phyloP scores from a whole-genome alignment of 1,284 basidiomycete genomes.

The Ceraceosorus guamensis region DNA sequence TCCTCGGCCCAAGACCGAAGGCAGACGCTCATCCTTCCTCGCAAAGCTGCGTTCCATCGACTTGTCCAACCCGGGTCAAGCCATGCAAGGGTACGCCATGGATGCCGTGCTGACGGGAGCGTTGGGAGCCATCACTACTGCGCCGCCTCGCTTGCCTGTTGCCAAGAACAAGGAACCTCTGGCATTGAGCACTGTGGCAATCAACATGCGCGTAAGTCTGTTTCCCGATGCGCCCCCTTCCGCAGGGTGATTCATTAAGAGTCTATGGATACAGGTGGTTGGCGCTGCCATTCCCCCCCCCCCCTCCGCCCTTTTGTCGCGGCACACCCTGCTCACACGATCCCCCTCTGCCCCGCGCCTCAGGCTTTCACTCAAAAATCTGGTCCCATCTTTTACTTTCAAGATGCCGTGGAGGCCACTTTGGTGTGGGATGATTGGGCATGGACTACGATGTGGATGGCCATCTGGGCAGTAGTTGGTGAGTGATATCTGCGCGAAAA shows the following conservation, averaged over 20 bases:
- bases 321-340: too few relatives aligned
- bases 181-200: conserved; percentile 38
- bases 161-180: conserved; percentile 42
- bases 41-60: too few relatives aligned
- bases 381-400: conserved; percentile 45
- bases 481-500: neutral
- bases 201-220: conserved; percentile 37
- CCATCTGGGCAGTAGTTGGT: conserved; percentile 37
- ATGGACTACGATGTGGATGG: conserved; percentile 47
- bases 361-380: conserved; percentile 44
- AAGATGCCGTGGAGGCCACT: conserved; percentile 43
- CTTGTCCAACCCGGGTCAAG: too few relatives aligned
- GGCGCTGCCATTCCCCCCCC: neutral
- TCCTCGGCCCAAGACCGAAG: too few relatives aligned
- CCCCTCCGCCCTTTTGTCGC: neutral
- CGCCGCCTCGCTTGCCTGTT: conserved; percentile 35
- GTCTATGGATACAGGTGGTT: too few relatives aligned
- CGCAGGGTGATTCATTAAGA: too few relatives aligned
- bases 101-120: conserved; percentile 32
- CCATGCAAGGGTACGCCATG: conserved; percentile 30
- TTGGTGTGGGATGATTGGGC: conserved; percentile 45
- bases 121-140: conserved; percentile 11
- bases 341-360: neutral
- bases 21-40: too few relatives aligned
- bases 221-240: too few relatives aligned